These are phyloP conservation scores for Acer yangbiense DNA, from an alignment of 345 rosid genomes.

Conservation along the genomic window DNA sequence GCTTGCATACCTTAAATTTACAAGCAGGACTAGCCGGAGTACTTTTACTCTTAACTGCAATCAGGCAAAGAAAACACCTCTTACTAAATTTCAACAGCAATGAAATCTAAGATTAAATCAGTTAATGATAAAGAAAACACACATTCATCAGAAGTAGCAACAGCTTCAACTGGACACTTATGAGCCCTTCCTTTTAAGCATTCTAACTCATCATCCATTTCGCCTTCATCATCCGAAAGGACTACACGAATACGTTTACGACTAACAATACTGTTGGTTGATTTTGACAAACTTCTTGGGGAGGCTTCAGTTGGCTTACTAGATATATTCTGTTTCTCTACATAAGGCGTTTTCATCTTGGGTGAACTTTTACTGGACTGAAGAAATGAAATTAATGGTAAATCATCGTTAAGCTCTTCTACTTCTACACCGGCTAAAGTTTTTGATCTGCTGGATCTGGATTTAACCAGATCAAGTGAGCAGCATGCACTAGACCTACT, in stretches of 20 bases:
- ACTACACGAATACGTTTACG: conserved; percentile 73
- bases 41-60: conserved; percentile 38
- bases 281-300: conserved; percentile 40
- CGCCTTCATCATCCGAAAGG: conserved; percentile 89
- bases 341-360: conserved; percentile 31
- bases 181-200: conserved; percentile 30
- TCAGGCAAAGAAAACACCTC: conserved; percentile 14
- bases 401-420: conserved; percentile 56
- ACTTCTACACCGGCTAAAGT: conserved; percentile 35
- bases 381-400: conserved; percentile 64
- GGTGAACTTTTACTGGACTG: conserved; percentile 39
- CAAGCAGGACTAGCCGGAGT: conserved; percentile 16
- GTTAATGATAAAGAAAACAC: conserved; percentile 28
- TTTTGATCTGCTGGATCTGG: conserved; percentile 39
- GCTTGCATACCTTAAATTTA: conserved; percentile 38
- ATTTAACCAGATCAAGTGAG: conserved; percentile 41
- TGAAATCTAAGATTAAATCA: conserved; percentile 13
- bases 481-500: conserved; percentile 36
- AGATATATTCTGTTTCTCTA: conserved; percentile 33
- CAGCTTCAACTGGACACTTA: conserved; percentile 34
- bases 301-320: conserved; percentile 31
- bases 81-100: conserved; percentile 17
- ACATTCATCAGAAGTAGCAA: conserved; percentile 61
- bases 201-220: conserved; percentile 43
- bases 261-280: conserved; percentile 41